phyloP scores from a whole-genome alignment of 2,329 filamentous ascomycete species.

The Stromatinia cepivora region DNA sequence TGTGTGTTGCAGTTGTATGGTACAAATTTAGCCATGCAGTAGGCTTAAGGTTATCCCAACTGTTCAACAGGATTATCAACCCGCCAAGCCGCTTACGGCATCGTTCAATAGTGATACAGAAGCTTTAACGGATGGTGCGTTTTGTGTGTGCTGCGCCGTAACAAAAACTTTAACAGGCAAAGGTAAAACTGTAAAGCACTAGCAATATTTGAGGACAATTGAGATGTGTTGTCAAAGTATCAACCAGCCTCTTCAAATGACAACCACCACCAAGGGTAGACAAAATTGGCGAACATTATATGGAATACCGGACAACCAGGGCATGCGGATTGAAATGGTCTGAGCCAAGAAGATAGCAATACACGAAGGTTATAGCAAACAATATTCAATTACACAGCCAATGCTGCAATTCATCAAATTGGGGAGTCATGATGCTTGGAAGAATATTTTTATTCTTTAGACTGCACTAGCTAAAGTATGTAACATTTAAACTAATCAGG shows the following conservation, averaged over 20 bases:
- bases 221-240: not conserved
- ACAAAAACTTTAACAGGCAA: not conserved
- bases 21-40: too few relatives aligned
- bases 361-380: not conserved
- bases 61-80: too few relatives aligned
- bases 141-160: not conserved
- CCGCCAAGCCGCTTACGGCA: too few relatives aligned
- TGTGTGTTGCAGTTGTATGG: not conserved
- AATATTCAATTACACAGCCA: not conserved
- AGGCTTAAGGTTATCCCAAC: too few relatives aligned
- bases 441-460: slow-evolving; percentile 18
- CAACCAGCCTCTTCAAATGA: not conserved
- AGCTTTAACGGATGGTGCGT: too few relatives aligned
- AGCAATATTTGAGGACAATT: not conserved
- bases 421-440: slow-evolving; percentile 8
- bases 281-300: not conserved
- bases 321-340: not conserved
- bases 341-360: not conserved
- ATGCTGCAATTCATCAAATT: not conserved
- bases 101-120: too few relatives aligned
- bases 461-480: slow-evolving; percentile 20
- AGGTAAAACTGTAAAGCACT: not conserved
- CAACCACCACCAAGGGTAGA: too few relatives aligned
- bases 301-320: too few relatives aligned
- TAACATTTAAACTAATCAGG: slow-evolving; percentile 10